These are phyloP conservation scores for Chrysanthemum seticuspe DNA, from an alignment of 129 eudicot genomes.

Conservation along the genomic window DNA sequence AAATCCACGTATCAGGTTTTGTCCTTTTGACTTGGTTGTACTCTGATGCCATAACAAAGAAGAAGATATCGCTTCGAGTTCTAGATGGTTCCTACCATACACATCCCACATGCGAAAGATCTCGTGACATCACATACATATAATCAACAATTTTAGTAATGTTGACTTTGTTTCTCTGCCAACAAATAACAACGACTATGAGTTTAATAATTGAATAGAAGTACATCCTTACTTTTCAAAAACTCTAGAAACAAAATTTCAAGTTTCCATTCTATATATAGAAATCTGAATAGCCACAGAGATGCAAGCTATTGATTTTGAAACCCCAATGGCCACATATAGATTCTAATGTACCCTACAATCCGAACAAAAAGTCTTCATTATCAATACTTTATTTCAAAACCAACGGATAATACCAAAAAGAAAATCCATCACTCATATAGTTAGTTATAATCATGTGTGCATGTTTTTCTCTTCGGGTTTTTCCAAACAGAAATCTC, in stretches of 20 bases:
- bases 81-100: not conserved
- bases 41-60: not conserved
- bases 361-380: not conserved
- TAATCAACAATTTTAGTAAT: not conserved
- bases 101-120: not conserved
- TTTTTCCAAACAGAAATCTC: too few relatives aligned
- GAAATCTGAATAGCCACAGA: not conserved
- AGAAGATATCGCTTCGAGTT: not conserved
- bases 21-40: too few relatives aligned
- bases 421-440: not conserved
- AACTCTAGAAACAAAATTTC: not conserved
- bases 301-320: not conserved
- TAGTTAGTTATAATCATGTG: too few relatives aligned
- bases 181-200: not conserved
- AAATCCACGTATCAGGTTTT: too few relatives aligned
- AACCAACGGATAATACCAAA: not conserved
- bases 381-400: not conserved
- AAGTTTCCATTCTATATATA: conserved; percentile 1
- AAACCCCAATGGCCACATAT: not conserved
- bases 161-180: not conserved
- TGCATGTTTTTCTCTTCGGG: too few relatives aligned
- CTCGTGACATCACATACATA: not conserved
- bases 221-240: not conserved
- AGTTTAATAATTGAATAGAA: conserved; percentile 1
- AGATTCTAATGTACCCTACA: not conserved